Percentiles rank a stretch among this genome's conserved stretches.
Evolutionary conservation across 257 asterid species (phyloP).

Genomic region (Catharanthus roseus): DNA sequence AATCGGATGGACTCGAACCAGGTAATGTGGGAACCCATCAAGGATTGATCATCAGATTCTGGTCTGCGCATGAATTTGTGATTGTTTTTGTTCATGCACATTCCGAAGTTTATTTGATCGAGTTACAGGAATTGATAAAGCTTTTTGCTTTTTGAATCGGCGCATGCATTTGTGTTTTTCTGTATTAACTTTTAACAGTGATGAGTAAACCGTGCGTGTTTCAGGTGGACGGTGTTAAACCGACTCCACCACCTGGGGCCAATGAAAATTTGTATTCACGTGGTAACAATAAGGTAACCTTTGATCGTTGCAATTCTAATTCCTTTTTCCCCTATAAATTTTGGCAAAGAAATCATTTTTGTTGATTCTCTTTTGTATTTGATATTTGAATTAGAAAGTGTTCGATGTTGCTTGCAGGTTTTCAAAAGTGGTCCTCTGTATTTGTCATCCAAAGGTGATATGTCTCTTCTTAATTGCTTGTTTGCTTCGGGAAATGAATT

Average conservation of each 20-base stretch:
- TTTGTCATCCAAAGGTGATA: slow-evolving; percentile 88
- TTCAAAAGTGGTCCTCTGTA: slow-evolving; percentile 88
- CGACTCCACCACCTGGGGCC: slow-evolving; percentile 47
- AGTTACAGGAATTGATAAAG: neutral
- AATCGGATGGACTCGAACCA: slow-evolving; percentile 44
- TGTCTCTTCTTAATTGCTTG: slow-evolving; percentile 17
- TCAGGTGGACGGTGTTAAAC: slow-evolving; percentile 54
- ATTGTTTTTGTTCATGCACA: neutral
- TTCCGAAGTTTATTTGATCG: slow-evolving; percentile 5
- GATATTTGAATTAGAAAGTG: slow-evolving; percentile 4
- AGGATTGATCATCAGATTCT: slow-evolving; percentile 7
- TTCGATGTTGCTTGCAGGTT: slow-evolving; percentile 56
- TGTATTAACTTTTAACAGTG: neutral
- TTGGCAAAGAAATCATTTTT: neutral
- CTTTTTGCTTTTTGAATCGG: neutral
- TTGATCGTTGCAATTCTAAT: neutral
- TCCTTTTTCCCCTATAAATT: neutral
- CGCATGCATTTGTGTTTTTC: neutral
- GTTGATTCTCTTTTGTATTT: neutral
- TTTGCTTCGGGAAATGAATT: neutral
- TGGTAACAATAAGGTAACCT: slow-evolving; percentile 66
- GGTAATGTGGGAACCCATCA: slow-evolving; percentile 23
- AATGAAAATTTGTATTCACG: slow-evolving; percentile 27
- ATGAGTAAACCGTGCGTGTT: slow-evolving; percentile 6
- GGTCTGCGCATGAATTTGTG: neutral